Conservation (phyloP, 495 filamentous ascomycete genomes). For the Aspergillus carlsbadensis region DNA sequence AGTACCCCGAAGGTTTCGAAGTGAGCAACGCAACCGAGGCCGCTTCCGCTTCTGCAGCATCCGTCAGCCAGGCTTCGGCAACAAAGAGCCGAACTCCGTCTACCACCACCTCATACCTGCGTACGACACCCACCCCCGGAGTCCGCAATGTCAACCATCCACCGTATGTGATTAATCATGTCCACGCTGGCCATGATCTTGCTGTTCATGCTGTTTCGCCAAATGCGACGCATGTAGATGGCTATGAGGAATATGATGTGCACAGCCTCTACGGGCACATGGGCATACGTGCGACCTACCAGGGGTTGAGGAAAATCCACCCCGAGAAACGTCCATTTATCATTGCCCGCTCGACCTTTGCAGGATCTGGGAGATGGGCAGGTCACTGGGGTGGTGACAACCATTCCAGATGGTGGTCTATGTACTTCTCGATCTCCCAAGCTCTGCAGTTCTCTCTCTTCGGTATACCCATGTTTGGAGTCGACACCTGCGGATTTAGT, state of each 20-base stretch:
- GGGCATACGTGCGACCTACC: slow-evolving; percentile 77
- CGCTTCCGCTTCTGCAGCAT: slow-evolving; percentile 52
- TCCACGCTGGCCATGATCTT: slow-evolving; percentile 64
- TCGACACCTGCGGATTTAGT: slow-evolving; percentile 78
- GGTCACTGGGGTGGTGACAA: slow-evolving; percentile 93
- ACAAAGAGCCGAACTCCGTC: slow-evolving; percentile 36
- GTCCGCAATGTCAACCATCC: slow-evolving; percentile 76
- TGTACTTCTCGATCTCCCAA: slow-evolving; percentile 81
- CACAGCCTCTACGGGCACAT: slow-evolving; percentile 77
- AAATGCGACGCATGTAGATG: slow-evolving; percentile 75
- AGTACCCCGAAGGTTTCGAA: slow-evolving; percentile 73
- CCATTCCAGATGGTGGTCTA: slow-evolving; percentile 61
- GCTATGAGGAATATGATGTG: slow-evolving; percentile 74
- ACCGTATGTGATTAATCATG: slow-evolving; percentile 79
- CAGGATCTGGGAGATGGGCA: slow-evolving; percentile 75
- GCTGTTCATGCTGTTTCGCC: slow-evolving; percentile 71
- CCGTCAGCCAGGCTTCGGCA: slow-evolving; percentile 51
- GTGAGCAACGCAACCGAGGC: slow-evolving; percentile 70
- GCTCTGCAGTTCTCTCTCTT: slow-evolving; percentile 78
- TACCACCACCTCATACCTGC: slow-evolving; percentile 50
- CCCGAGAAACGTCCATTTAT: slow-evolving; percentile 76
- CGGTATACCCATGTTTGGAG: slow-evolving; percentile 86
- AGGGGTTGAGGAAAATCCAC: slow-evolving; percentile 63
- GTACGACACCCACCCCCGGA: slow-evolving; percentile 65
- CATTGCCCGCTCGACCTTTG: slow-evolving; percentile 80